Conservation (phyloP, 306 rosid genomes). For the Gastrolobium bilobum region DNA sequence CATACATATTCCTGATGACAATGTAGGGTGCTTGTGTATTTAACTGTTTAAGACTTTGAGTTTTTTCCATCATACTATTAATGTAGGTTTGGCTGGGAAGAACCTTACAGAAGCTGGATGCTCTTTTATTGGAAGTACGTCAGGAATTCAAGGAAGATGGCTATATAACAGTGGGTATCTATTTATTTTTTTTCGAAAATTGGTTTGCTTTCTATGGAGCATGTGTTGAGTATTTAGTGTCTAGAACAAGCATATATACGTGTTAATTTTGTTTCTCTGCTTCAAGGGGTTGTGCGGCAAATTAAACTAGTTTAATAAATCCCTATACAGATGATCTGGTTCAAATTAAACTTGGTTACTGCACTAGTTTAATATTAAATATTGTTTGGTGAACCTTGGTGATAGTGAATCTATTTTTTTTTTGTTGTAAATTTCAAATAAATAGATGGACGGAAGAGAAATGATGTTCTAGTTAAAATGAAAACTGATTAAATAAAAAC, state of each 20-base stretch:
- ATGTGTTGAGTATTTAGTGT: constrained; percentile 36
- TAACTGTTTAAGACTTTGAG: constrained; percentile 15
- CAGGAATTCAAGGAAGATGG: constrained; percentile 91
- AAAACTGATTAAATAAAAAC: constrained; percentile 12
- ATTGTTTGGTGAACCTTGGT: constrained; percentile 21
- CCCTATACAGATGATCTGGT: constrained; percentile 24
- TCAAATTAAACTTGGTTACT: constrained; percentile 17
- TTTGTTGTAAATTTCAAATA: neutral
- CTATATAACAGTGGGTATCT: constrained; percentile 81
- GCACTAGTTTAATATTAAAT: neutral
- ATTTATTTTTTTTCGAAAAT: constrained; percentile 41
- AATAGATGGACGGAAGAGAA: constrained; percentile 28
- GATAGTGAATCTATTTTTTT: neutral
- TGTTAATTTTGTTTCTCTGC: constrained; percentile 28
- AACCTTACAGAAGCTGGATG: constrained; percentile 94
- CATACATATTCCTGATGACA: constrained; percentile 26
- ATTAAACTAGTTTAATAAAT: constrained; percentile 20
- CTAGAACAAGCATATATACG: constrained; percentile 24
- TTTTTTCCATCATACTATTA: constrained; percentile 15
- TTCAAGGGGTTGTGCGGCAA: constrained; percentile 9
- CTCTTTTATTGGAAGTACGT: constrained; percentile 91
- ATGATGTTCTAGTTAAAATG: constrained; percentile 29
- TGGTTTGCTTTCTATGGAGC: constrained; percentile 43
- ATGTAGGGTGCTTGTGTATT: constrained; percentile 38
- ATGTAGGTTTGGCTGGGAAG: constrained; percentile 92